Base-by-base conservation (phyloP, 129 eudicot species). In the Escallonia herrerae region DNA sequence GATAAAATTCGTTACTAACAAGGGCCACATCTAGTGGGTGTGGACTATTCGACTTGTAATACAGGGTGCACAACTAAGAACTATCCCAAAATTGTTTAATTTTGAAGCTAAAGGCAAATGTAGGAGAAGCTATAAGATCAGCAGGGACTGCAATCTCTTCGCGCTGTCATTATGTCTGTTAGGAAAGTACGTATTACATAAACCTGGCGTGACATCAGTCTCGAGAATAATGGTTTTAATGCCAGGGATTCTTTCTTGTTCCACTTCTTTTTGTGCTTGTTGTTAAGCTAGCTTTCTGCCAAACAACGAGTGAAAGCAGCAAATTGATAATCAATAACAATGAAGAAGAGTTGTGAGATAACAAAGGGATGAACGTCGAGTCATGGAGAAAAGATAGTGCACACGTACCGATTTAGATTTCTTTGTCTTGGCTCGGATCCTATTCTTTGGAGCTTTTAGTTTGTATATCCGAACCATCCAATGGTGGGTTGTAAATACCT, bases 381-480 rank as follows among this genome's bases (percentile, higher is more conserved):
- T 52, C 54, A 67, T 15, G 46, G 51, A n/a, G 54, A 2, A 62
- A 51, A 45, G 12, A 54, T 33, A n/a, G 54, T 10, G n/a, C 12
- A 14, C 41, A 58, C 57, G 15, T 86, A 94, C 99, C 85, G 86
- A 70, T 89, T 84, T 94, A 15, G 83, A 66, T 75, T 86, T 94
- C 94, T 78, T 86, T 73, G 83, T 60, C 95, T 86, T 89, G 50
- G 84, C 95, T 49, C 97, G 79, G 60, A 94, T 86, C 77, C 97
- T 83, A 83, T 94, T 94, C 78, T 61, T 89, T 50, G 71, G 99
- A 73, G 99, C 81, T 79, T 94, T 94, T 52, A 94, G 74, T 72
- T 94, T 94, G 80, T 86, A 94, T 40, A 94, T 80, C 63, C 99
- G 97, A 15, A 94, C 99, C 99, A 94, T 94, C 99, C 99, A 89